Evolutionary conservation across 768 basidiomycete genomes (phyloP).

Genomic region (Amanita phalloides): DNA sequence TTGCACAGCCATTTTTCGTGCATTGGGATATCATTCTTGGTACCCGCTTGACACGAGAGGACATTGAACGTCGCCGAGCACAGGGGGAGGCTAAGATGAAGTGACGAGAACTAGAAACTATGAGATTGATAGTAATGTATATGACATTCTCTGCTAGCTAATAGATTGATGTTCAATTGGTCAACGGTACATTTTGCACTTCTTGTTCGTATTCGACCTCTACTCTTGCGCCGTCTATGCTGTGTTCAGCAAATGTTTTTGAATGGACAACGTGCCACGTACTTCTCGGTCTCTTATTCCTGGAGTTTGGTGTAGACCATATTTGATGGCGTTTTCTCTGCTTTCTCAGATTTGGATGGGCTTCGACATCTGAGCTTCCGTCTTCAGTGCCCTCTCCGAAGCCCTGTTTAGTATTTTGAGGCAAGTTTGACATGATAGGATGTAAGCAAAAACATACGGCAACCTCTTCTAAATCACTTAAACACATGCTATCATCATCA

Average conservation of each 20-base stretch:
- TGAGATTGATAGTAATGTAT: not conserved
- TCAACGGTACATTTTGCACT: conserved; percentile 55
- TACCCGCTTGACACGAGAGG: conserved; percentile 70
- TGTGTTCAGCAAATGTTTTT: conserved; percentile 3
- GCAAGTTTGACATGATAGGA: not conserved
- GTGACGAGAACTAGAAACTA: not conserved
- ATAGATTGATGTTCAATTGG: conserved; percentile 25
- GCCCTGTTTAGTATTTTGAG: conserved; percentile 14
- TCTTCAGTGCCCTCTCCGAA: conserved; percentile 30
- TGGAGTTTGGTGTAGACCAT: conserved; percentile 39
- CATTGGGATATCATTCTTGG: conserved; percentile 87
- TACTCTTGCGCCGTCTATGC: conserved; percentile 63
- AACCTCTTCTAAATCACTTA: conserved; percentile 64
- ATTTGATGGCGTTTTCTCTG: conserved; percentile 43
- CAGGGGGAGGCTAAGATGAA: not conserved
- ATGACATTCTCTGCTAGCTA: not conserved
- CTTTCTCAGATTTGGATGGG: conserved; percentile 45
- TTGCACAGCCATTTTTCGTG: conserved; percentile 90
- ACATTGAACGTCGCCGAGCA: conserved; percentile 38
- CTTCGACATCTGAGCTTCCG: conserved; percentile 29
- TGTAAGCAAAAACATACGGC: conserved; percentile 40
- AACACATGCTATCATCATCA: conserved; percentile 38
- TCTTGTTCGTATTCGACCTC: conserved; percentile 98
- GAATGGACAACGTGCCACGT: conserved; percentile 15
- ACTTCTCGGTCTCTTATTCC: conserved; percentile 55